A percentile compares a stretch with the other conserved stretches of the same genome.
These are phyloP conservation scores for Fusarium veterinarium DNA, from an alignment of 2,329 filamentous ascomycete species.

Conservation along the genomic window DNA sequence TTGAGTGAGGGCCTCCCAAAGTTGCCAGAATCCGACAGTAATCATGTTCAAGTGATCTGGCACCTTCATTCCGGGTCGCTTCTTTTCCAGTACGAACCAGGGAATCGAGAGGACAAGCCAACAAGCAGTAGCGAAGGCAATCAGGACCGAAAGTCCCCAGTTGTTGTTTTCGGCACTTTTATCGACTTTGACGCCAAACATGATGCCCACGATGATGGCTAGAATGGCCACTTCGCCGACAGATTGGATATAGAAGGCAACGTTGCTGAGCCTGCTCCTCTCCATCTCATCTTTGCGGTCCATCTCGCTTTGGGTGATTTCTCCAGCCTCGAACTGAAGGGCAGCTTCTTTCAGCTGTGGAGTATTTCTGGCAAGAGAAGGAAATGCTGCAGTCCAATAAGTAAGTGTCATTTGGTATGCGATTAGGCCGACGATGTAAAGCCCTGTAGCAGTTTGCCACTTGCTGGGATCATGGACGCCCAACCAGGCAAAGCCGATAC, in stretches of 20 bases:
- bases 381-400: constrained; percentile 73
- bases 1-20: constrained; percentile 66
- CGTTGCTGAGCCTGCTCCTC: constrained; percentile 71
- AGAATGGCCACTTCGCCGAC: constrained; percentile 71
- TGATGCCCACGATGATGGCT: constrained; percentile 72
- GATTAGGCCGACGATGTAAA: constrained; percentile 76
- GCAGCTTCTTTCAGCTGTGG: constrained; percentile 49
- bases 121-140: constrained; percentile 72
- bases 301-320: constrained; percentile 69
- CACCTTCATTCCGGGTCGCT: constrained; percentile 65
- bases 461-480: constrained; percentile 69
- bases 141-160: constrained; percentile 72
- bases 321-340: constrained; percentile 51
- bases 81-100: constrained; percentile 75
- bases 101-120: constrained; percentile 73
- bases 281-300: constrained; percentile 71
- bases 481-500: constrained; percentile 74
- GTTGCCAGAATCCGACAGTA: constrained; percentile 70
- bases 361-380: constrained; percentile 53
- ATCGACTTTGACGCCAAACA: constrained; percentile 71
- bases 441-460: constrained; percentile 69
- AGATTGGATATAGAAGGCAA: constrained; percentile 73
- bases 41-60: constrained; percentile 59
- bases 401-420: constrained; percentile 75
- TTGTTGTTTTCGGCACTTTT: constrained; percentile 71